These are phyloP conservation scores for Xylariaceae sp. DNA, from an alignment of 2,329 filamentous ascomycete species.

Conservation along the genomic window DNA sequence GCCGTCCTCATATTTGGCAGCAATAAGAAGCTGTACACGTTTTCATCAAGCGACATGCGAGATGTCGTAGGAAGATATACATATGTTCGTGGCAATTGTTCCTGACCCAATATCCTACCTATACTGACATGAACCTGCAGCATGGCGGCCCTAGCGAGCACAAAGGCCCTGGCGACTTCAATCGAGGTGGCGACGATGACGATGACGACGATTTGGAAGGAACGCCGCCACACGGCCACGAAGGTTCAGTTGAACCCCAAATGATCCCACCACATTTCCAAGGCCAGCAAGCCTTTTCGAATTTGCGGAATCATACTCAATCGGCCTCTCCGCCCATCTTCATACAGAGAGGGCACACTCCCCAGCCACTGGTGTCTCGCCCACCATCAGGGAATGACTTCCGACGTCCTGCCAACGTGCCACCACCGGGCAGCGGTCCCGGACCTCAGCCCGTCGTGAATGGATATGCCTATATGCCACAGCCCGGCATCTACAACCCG, in stretches of 20 bases:
- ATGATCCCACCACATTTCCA: slow-evolving; percentile 69
- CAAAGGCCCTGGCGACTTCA: slow-evolving; percentile 91
- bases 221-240: slow-evolving; percentile 65
- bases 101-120: background rate
- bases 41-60: slow-evolving; percentile 88
- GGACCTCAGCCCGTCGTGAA: slow-evolving; percentile 56
- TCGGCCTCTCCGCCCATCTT: slow-evolving; percentile 87
- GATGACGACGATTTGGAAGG: slow-evolving; percentile 71
- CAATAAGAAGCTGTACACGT: slow-evolving; percentile 99
- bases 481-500: slow-evolving; percentile 78
- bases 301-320: slow-evolving; percentile 74
- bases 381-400: slow-evolving; percentile 76
- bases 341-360: slow-evolving; percentile 69
- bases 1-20: slow-evolving; percentile 97
- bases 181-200: slow-evolving; percentile 80
- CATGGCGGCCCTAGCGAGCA: slow-evolving; percentile 92
- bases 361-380: slow-evolving; percentile 70
- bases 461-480: slow-evolving; percentile 78
- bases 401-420: slow-evolving; percentile 69
- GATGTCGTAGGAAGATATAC: slow-evolving; percentile 83
- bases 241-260: slow-evolving; percentile 43
- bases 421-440: slow-evolving; percentile 55
- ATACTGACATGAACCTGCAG: slow-evolving; percentile 41
- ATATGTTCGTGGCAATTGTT: slow-evolving; percentile 60
- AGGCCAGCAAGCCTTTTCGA: slow-evolving; percentile 64